Conservation (phyloP, 768 basidiomycete genomes). For the Hemileccinum rubropunctum region DNA sequence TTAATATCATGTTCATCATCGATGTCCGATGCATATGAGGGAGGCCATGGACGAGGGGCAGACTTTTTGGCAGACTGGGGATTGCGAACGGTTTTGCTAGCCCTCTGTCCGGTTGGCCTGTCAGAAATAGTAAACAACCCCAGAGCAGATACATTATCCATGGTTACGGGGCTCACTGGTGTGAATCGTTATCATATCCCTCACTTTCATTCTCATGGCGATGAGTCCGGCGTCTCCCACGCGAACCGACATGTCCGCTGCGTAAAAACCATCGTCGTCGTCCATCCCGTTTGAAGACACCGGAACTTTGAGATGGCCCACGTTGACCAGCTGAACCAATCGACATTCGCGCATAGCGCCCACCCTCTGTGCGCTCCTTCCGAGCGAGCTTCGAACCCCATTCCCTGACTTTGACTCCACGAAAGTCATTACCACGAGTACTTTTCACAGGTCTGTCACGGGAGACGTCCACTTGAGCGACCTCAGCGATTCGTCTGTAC, state of each 20-base stretch:
- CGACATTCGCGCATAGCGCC: constrained; percentile 20
- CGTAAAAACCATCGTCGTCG: constrained; percentile 16
- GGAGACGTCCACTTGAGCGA: constrained; percentile 8
- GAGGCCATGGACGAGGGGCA: not conserved
- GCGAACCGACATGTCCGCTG: constrained; percentile 8
- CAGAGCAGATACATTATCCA: not conserved
- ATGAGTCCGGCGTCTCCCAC: not conserved
- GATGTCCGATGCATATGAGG: not conserved
- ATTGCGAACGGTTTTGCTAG: constrained; percentile 16
- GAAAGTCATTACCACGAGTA: not conserved
- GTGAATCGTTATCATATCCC: constrained; percentile 1
- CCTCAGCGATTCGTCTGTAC: not conserved
- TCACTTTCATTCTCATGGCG: not conserved
- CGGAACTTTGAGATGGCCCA: not conserved
- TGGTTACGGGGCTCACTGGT: constrained; percentile 5
- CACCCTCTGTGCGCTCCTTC: constrained; percentile 2
- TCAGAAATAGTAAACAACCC: constrained; percentile 2
- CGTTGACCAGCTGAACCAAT: constrained; percentile 10
- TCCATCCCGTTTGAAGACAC: not conserved
- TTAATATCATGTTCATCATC: not conserved
- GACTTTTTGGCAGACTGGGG: constrained; percentile 17
- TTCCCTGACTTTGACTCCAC: not conserved
- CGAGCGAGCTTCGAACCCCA: constrained; percentile 6
- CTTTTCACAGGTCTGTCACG: constrained; percentile 7
- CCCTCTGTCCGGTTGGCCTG: constrained; percentile 8